Evolutionary conservation across 2,329 filamentous ascomycete species (phyloP).

Genomic region (Ceratocystis destructans): DNA sequence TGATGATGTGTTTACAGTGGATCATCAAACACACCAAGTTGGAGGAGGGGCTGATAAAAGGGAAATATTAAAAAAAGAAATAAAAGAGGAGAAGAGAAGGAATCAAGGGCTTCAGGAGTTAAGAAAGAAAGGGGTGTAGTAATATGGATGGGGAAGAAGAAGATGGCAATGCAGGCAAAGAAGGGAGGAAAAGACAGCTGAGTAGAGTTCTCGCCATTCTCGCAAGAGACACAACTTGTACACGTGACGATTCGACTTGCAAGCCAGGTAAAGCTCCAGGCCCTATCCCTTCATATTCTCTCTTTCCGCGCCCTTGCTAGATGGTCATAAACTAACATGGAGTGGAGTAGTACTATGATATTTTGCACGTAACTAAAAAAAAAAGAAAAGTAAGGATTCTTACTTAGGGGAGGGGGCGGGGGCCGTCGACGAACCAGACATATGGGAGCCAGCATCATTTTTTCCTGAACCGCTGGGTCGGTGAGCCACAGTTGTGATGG

Average conservation of each 20-base stretch:
- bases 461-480: conserved; percentile 1
- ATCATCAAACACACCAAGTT: conserved; percentile 1
- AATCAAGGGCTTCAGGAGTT: background rate
- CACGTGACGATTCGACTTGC: background rate
- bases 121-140: background rate
- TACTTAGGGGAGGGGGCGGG: background rate
- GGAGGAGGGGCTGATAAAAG: background rate
- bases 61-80: background rate
- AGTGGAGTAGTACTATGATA: too few species aligned
- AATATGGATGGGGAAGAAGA: background rate
- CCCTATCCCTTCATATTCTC: too few species aligned
- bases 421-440: background rate
- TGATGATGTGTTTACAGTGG: conserved; percentile 4
- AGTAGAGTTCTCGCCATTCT: background rate
- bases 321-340: too few species aligned
- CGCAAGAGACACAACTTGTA: background rate
- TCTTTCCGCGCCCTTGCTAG: too few species aligned
- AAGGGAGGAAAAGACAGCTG: background rate
- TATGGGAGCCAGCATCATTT: background rate
- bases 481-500: background rate
- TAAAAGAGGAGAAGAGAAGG: background rate
- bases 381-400: background rate
- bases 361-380: background rate
- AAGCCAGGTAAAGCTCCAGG: too few species aligned
- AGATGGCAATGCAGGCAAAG: background rate